These are phyloP conservation scores for Trichophyton rubrum DNA, from an alignment of 2,329 filamentous ascomycete species.

Conservation along the genomic window DNA sequence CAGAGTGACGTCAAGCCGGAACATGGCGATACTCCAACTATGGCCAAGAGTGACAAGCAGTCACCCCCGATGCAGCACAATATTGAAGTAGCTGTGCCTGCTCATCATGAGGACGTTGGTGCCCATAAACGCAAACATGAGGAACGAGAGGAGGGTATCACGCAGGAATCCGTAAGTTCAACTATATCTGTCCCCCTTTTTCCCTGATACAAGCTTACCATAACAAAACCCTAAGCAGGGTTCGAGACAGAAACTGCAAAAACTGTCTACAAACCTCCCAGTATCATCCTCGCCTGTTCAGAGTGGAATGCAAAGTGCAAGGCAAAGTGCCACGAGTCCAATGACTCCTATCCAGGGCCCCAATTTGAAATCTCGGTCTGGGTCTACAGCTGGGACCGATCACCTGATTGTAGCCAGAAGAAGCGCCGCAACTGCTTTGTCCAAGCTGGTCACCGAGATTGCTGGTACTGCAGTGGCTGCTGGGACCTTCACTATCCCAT, in stretches of 20 bases:
- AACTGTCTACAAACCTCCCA: slow-evolving; percentile 21
- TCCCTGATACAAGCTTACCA: not conserved
- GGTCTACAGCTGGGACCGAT: slow-evolving; percentile 29
- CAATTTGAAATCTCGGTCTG: slow-evolving; percentile 21
- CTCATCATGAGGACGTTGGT: slow-evolving; percentile 14
- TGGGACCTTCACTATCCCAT: slow-evolving; percentile 49
- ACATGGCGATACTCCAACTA: slow-evolving; percentile 24
- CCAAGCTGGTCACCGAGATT: slow-evolving; percentile 55
- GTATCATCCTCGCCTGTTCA: slow-evolving; percentile 15
- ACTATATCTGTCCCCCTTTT: not conserved
- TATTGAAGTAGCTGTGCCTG: slow-evolving; percentile 16
- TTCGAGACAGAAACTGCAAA: slow-evolving; percentile 32
- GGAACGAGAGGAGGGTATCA: slow-evolving; percentile 18
- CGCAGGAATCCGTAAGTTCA: slow-evolving; percentile 23
- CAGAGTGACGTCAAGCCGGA: slow-evolving; percentile 50
- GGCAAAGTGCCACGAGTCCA: slow-evolving; percentile 22
- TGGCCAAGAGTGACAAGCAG: slow-evolving; percentile 17
- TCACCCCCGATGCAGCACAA: slow-evolving; percentile 21
- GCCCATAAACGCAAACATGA: slow-evolving; percentile 35
- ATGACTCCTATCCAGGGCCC: slow-evolving; percentile 21
- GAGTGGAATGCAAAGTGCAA: slow-evolving; percentile 22
- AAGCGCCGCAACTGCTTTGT: slow-evolving; percentile 56
- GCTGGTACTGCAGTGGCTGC: slow-evolving; percentile 56
- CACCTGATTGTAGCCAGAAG: slow-evolving; percentile 53
- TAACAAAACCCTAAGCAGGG: slow-evolving; percentile 19